These are phyloP conservation scores for Trametes gibbosa DNA, from an alignment of 768 basidiomycete genomes.

Conservation along the genomic window DNA sequence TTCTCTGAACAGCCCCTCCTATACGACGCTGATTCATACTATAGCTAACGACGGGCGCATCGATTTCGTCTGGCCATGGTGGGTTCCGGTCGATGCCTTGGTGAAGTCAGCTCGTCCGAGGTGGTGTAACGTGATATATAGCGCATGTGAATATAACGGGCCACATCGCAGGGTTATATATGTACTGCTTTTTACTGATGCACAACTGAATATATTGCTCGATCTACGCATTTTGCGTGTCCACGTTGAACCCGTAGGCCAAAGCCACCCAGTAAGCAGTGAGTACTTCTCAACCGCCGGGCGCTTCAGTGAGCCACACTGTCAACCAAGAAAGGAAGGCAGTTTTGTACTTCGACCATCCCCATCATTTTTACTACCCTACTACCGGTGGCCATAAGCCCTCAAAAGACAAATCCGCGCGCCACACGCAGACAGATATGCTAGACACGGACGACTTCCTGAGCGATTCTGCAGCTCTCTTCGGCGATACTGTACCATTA, in stretches of 20 bases:
- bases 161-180: not conserved
- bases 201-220: too few relatives aligned
- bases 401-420: not conserved
- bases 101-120: not conserved
- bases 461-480: conserved; percentile 17
- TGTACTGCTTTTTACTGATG: not conserved
- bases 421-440: too few relatives aligned
- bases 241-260: too few relatives aligned
- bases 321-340: not conserved
- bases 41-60: conserved; percentile 14
- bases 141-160: not conserved
- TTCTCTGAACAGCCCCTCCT: too few relatives aligned
- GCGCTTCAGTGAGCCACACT: not conserved
- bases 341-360: not conserved
- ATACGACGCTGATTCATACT: not conserved
- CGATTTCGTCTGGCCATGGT: conserved; percentile 7
- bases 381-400: not conserved
- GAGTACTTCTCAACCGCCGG: too few relatives aligned
- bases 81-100: conserved; percentile 19
- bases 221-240: too few relatives aligned
- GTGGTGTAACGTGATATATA: not conserved
- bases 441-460: conserved; percentile 39
- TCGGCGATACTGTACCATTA: not conserved
- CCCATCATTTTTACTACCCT: not conserved
- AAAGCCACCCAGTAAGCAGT: too few relatives aligned